Conservation (phyloP, 129 eudicot species). For the Silybum marianum region DNA sequence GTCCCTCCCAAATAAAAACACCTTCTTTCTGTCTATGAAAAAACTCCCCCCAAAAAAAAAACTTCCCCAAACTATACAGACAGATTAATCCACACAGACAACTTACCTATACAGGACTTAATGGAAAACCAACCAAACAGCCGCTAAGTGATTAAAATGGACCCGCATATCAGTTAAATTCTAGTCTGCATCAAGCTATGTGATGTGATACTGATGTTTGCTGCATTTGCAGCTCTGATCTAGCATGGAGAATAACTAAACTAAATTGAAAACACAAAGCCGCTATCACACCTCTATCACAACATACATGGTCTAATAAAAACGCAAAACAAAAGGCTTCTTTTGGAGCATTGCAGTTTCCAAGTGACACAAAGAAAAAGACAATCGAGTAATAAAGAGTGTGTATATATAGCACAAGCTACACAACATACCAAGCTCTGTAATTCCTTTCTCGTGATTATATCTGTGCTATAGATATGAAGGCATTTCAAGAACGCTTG, state of each 20-base stretch:
- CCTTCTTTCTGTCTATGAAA: no score
- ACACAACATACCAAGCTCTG: slow-evolving; percentile 73
- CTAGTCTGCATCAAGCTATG: background rate
- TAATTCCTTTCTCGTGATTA: slow-evolving; percentile 85
- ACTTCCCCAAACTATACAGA: no score
- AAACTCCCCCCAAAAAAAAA: no score
- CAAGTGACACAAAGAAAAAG: slow-evolving; percentile 1
- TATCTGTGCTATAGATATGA: slow-evolving; percentile 95
- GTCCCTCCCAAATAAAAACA: no score
- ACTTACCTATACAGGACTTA: no score
- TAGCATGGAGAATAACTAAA: background rate
- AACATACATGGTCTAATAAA: background rate
- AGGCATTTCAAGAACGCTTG: slow-evolving; percentile 99
- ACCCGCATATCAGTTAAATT: background rate
- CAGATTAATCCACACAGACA: no score
- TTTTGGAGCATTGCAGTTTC: background rate
- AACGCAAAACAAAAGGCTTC: slow-evolving; percentile 6
- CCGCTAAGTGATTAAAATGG: background rate
- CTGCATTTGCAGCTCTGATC: background rate
- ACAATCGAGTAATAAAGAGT: background rate
- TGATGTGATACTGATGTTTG: background rate
- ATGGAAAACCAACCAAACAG: no score
- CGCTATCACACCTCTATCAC: background rate
- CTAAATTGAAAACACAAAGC: background rate
- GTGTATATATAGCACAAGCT: background rate